Percentiles rank a stretch among this genome's conserved stretches.
phyloP scores from a whole-genome alignment of 2,329 filamentous ascomycete genomes.

The Phialophora chinensis region DNA sequence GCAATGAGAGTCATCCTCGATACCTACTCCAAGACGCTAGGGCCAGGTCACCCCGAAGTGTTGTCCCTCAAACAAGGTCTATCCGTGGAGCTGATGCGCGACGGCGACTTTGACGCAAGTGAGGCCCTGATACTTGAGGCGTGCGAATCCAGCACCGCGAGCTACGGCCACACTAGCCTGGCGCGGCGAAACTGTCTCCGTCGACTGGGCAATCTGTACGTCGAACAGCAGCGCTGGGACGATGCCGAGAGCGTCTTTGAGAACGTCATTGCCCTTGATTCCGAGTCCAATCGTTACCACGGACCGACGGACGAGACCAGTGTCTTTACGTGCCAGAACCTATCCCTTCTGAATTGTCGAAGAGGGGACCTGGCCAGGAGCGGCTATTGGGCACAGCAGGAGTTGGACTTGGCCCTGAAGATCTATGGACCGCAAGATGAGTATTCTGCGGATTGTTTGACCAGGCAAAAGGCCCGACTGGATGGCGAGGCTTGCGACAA shows the following conservation, averaged over 20 bases:
- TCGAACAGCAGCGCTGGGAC: slow-evolving; percentile 11
- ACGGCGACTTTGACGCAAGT: slow-evolving; percentile 3
- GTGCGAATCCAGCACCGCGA: neutral
- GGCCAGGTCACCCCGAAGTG: slow-evolving; percentile 1
- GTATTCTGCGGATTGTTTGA: slow-evolving; percentile 8
- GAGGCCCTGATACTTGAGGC: slow-evolving; percentile 2
- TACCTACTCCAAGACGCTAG: neutral
- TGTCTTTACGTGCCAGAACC: slow-evolving; percentile 20
- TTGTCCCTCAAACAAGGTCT: slow-evolving; percentile 4
- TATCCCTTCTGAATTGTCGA: slow-evolving; percentile 7
- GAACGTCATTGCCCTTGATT: slow-evolving; percentile 2
- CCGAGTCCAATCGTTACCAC: neutral
- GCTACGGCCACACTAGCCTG: slow-evolving; percentile 4
- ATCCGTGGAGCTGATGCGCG: slow-evolving; percentile 13
- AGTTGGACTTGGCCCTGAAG: slow-evolving; percentile 9
- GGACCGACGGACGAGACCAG: slow-evolving; percentile 8
- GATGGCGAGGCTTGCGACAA: neutral
- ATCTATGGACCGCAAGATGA: slow-evolving; percentile 12
- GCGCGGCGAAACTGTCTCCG: slow-evolving; percentile 13
- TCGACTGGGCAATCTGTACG: slow-evolving; percentile 14
- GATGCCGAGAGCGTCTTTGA: slow-evolving; percentile 13
- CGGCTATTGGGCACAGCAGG: slow-evolving; percentile 10
- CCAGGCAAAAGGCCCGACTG: neutral
- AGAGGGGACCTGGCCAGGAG: slow-evolving; percentile 5
- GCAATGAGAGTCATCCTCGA: slow-evolving; percentile 2